These are phyloP conservation scores for Mortierella sp. DNA, from an alignment of 371 early-diverging fungal genomes.

Conservation along the genomic window DNA sequence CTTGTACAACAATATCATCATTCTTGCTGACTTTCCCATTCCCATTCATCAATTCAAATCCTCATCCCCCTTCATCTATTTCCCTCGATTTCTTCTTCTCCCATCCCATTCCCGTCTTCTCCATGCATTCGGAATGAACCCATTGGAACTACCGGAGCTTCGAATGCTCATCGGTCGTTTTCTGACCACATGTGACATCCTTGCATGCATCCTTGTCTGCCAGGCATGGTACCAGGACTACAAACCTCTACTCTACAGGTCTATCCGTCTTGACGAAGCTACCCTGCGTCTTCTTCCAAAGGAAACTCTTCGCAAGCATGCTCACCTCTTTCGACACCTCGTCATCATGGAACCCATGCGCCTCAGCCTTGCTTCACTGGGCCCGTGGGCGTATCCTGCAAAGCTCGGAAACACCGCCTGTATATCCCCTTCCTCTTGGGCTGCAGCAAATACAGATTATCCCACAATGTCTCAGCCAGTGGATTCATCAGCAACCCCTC, in stretches of 20 bases:
- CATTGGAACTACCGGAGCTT: conserved; percentile 32
- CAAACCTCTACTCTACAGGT: conserved; percentile 20
- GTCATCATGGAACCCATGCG: conserved; percentile 38
- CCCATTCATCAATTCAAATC: neutral
- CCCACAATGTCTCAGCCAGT: neutral
- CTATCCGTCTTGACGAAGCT: conserved; percentile 30
- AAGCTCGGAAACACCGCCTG: neutral
- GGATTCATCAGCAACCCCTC: neutral
- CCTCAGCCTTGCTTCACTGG: conserved; percentile 15
- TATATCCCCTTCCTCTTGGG: neutral
- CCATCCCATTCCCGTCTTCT: neutral
- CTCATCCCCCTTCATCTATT: neutral
- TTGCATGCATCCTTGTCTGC: conserved; percentile 37
- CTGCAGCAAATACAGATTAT: neutral
- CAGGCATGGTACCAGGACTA: conserved; percentile 26
- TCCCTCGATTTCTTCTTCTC: neutral
- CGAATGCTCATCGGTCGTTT: conserved; percentile 25
- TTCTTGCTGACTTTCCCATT: neutral
- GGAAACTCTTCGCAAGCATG: conserved; percentile 25
- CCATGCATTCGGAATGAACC: conserved; percentile 8
- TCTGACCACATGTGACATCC: conserved; percentile 22
- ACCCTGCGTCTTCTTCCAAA: conserved; percentile 15
- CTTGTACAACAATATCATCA: no score
- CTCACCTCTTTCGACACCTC: conserved; percentile 28
- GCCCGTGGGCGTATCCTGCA: neutral